These are phyloP conservation scores for Mortierella sp. DNA, from an alignment of 371 early-diverging fungal species.

Conservation along the genomic window DNA sequence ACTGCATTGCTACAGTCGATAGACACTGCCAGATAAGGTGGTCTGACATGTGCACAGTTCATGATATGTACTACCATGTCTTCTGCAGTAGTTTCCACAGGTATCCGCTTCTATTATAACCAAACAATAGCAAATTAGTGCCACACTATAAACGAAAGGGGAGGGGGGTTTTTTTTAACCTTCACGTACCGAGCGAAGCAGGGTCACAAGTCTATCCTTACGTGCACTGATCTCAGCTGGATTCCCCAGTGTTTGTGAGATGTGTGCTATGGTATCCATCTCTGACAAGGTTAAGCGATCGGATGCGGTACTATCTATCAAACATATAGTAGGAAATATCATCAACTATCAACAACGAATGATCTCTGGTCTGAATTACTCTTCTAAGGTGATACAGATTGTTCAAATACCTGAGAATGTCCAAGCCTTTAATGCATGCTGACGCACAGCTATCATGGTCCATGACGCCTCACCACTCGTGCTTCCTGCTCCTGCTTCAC, in stretches of 20 bases:
- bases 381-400: no score
- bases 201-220: constrained; percentile 31
- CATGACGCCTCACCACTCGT: not conserved
- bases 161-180: not conserved
- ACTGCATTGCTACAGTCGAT: constrained; percentile 64
- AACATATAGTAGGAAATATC: not conserved
- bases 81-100: constrained; percentile 55
- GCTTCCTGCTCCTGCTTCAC: not conserved
- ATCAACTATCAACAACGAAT: not conserved
- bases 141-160: no score
- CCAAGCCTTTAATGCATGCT: constrained; percentile 24
- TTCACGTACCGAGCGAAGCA: constrained; percentile 39
- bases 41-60: constrained; percentile 66
- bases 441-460: constrained; percentile 22
- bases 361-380: no score
- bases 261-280: constrained; percentile 33
- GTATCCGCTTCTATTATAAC: constrained; percentile 58
- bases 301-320: constrained; percentile 1
- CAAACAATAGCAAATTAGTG: no score
- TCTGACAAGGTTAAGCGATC: constrained; percentile 17
- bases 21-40: constrained; percentile 66
- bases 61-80: constrained; percentile 67
- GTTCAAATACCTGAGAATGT: constrained; percentile 19
- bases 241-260: not conserved
- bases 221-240: constrained; percentile 35